These are phyloP conservation scores for Skeletonema potamos DNA, from an alignment of 108 stramenopile genomes.

Conservation along the genomic window DNA sequence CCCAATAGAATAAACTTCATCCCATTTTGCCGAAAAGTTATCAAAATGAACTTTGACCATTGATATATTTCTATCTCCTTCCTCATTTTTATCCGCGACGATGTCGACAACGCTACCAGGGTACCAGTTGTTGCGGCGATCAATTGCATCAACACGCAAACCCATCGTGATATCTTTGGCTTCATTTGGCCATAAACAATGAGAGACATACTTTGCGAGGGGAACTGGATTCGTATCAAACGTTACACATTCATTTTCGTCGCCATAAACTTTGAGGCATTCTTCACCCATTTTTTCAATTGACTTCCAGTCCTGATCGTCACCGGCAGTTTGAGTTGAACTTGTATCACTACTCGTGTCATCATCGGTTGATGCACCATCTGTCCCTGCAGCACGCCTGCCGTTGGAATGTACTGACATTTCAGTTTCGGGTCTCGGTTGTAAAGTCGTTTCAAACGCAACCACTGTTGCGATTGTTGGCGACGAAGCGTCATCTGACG, in stretches of 20 bases:
- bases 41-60: conserved; percentile 93
- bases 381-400: neutral
- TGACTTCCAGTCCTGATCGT: conserved; percentile 11
- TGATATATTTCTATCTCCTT: conserved; percentile 16
- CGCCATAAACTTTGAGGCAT: conserved; percentile 63
- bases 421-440: conserved; percentile 40
- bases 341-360: conserved; percentile 32
- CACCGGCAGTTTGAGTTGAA: conserved; percentile 25
- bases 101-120: conserved; percentile 87
- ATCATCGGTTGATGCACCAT: conserved; percentile 38
- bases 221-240: conserved; percentile 70
- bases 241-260: conserved; percentile 69
- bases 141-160: conserved; percentile 92
- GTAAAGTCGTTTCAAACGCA: conserved; percentile 76
- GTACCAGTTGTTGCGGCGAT: conserved; percentile 88
- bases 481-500: conserved; percentile 44
- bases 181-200: conserved; percentile 75
- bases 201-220: conserved; percentile 74
- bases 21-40: conserved; percentile 90
- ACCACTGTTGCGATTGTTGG: conserved; percentile 58
- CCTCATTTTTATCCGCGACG: conserved; percentile 32
- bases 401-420: neutral
- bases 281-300: conserved; percentile 38
- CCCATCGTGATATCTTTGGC: conserved; percentile 78
- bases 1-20: conserved; percentile 81